Conservation (phyloP, 148 eudicot species). For the Hydrangea macrophylla region DNA sequence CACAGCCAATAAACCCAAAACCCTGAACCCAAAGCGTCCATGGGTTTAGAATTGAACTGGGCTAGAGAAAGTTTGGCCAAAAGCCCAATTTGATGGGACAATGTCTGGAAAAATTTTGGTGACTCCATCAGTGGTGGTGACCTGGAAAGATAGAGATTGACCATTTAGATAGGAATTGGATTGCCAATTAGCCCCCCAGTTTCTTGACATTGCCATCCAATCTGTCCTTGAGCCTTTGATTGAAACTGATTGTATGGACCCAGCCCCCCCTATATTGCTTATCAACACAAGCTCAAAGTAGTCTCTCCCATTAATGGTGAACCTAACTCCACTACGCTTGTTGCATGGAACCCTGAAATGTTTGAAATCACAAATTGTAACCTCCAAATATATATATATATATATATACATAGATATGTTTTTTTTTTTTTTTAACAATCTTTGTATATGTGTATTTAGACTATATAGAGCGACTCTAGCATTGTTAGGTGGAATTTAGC, state of each 20-base stretch:
- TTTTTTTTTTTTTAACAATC: no score
- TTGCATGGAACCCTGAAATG: conserved; percentile 64
- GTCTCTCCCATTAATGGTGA: conserved; percentile 70
- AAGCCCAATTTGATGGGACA: conserved; percentile 64
- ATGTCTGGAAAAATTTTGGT: conserved; percentile 39
- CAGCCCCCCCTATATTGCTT: conserved; percentile 70
- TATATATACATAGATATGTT: no score
- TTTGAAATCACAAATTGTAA: not conserved
- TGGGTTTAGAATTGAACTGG: conserved; percentile 38
- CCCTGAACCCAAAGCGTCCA: not conserved
- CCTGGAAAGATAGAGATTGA: conserved; percentile 65
- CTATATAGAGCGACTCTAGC: no score
- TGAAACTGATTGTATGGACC: conserved; percentile 59
- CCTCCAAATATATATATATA: no score
- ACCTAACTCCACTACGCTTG: conserved; percentile 84
- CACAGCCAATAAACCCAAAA: conserved; percentile 32
- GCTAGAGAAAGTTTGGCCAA: conserved; percentile 74
- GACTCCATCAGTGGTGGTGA: conserved; percentile 63
- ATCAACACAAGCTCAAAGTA: conserved; percentile 80
- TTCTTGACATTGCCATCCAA: conserved; percentile 78
- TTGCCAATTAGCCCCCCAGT: conserved; percentile 99
- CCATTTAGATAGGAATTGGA: conserved; percentile 59
- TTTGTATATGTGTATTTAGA: no score
- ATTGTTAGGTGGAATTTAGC: no score
- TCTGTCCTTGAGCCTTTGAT: conserved; percentile 65